Evolutionary conservation across 768 basidiomycete species (phyloP), one percentile per base, ranked within the genome.

Genomic region (Phlebiopsis flavidoalba): DNA sequence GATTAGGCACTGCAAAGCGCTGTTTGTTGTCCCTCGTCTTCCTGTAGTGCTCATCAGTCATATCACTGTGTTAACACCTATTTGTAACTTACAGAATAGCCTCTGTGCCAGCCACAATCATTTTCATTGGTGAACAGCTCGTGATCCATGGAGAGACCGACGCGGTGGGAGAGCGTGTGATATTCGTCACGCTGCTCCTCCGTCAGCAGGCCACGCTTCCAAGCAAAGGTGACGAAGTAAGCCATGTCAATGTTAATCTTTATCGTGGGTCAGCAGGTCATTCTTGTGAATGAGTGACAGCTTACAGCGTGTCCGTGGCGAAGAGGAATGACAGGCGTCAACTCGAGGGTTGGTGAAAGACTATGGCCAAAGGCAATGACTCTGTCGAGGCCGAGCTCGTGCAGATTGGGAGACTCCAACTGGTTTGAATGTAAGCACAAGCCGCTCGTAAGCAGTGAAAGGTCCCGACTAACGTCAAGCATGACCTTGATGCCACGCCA

Each of bases 1-100:
- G 60, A 22, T 15, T 50, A 1, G 63, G 63, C 15, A 64, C 53
- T 3, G 60, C 63, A 31, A 64, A 64, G 37, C 63, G 60, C 36
- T 64, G 63, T 52, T 64, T 64, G 57, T 64, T 64, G 33, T 64
- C 63, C 24, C 63, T 61, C 2, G 63, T 64, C 49, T 64, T 64
- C 57, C 63, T 64, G 50, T 58, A 35, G 43, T 1, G 49, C 22
- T 5, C 5, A 22, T 31, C 26, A 31, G 26, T 31, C 26, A 31
- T n/a, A 31, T n/a, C 26, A 31, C 26, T 31, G 2, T 47, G 58
- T 22, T 19, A 47, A 5, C 14, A 10, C 35, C 15, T 1, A 35
- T 21, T 33, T 12, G 52, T 8, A 8, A 58, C 63, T 35, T 22
- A 64, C 63, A 64, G 31, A 35, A 64, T 64, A 10, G 63, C 60